A percentile compares a stretch with the other conserved stretches of the same genome.
These are phyloP conservation scores for Sporothrix mexicana DNA, from an alignment of 2,329 filamentous ascomycete genomes.

Conservation along the genomic window DNA sequence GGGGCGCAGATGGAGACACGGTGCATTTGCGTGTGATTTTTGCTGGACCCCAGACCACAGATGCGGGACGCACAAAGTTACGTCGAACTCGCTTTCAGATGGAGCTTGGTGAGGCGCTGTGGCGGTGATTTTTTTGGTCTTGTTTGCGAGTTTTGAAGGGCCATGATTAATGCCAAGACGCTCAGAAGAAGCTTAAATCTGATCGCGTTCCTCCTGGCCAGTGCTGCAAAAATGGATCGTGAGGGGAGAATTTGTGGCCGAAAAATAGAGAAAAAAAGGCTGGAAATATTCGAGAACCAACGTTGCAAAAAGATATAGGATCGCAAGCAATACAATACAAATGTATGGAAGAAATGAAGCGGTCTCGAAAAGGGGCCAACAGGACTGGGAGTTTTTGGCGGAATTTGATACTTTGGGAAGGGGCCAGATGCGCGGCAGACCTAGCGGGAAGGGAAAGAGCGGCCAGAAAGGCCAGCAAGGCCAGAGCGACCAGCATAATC, in stretches of 20 bases:
- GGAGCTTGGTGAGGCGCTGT: slow-evolving; percentile 6
- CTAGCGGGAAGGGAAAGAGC: not conserved
- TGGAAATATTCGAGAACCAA: not conserved
- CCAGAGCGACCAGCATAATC: not conserved
- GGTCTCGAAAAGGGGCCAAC: not conserved
- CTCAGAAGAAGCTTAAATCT: slow-evolving; percentile 26
- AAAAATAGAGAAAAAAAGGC: not conserved
- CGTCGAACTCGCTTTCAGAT: too few species aligned
- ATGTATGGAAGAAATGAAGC: not conserved
- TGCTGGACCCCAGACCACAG: not conserved
- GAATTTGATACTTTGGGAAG: not conserved
- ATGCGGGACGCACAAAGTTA: not conserved
- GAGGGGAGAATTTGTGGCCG: not conserved
- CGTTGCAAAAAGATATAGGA: too few species aligned
- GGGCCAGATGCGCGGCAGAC: too few species aligned
- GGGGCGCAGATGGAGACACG: not conserved
- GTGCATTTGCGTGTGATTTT: not conserved
- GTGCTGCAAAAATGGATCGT: slow-evolving; percentile 16
- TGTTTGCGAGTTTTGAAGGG: not conserved
- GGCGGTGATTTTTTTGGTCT: not conserved
- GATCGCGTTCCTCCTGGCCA: not conserved
- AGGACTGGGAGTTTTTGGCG: not conserved
- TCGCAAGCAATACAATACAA: too few species aligned
- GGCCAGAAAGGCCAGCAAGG: not conserved
- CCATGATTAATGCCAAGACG: slow-evolving; percentile 11